These are phyloP conservation scores for Aspergillus persii DNA, from an alignment of 2,329 filamentous ascomycete species.

Conservation along the genomic window DNA sequence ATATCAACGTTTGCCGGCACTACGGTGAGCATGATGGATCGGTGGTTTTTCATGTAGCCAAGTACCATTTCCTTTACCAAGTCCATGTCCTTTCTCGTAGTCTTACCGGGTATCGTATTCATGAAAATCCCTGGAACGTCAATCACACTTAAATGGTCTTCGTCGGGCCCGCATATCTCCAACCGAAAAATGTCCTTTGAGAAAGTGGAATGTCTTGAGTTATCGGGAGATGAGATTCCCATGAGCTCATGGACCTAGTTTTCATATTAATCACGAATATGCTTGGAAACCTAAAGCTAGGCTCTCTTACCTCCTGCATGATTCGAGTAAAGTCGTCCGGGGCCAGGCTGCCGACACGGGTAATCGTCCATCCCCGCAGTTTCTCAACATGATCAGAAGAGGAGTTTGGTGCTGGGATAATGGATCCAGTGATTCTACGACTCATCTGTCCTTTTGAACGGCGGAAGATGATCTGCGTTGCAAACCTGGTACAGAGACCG, in stretches of 20 bases:
- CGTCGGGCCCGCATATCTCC: conserved; percentile 42
- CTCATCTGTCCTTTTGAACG: background rate
- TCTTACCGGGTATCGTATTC: conserved; percentile 31
- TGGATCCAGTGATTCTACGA: conserved; percentile 30
- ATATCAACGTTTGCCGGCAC: conserved; percentile 46
- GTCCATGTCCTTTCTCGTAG: conserved; percentile 37
- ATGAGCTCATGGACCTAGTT: conserved; percentile 23
- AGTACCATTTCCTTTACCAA: conserved; percentile 41
- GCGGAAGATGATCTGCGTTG: conserved; percentile 49
- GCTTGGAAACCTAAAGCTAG: no score
- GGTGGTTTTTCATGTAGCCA: conserved; percentile 38
- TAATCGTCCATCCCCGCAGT: background rate
- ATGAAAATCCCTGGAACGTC: conserved; percentile 50
- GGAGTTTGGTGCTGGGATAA: conserved; percentile 29
- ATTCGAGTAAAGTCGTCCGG: no score
- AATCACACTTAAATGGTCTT: conserved; percentile 44
- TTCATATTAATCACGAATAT: no score
- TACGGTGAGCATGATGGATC: conserved; percentile 45
- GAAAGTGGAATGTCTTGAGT: conserved; percentile 33
- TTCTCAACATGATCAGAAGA: background rate
- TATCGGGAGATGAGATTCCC: conserved; percentile 20
- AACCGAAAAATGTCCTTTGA: conserved; percentile 43
- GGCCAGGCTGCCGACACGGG: no score
- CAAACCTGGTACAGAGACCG: conserved; percentile 45
- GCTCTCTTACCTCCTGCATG: no score